Percentiles rank a stretch among this genome's conserved stretches.
phyloP scores from a whole-genome alignment of 129 eudicot genomes.

The carrot (Daucus carota) region DH1_v3.0 NC_030383.2:54795501-54796000 shows the following conservation, averaged over 20 bases:
- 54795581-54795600: neutral
- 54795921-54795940: too few relatives aligned
- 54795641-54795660: neutral
- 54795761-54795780: conserved; percentile 10
- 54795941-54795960: too few relatives aligned
- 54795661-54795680: too few relatives aligned
- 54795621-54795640: neutral
- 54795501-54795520: too few relatives aligned
- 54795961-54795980: too few relatives aligned
- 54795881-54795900: too few relatives aligned
- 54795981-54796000: too few relatives aligned
- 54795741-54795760: conserved; percentile 29
- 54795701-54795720: neutral
- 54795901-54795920: too few relatives aligned
- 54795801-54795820: neutral
- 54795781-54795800: neutral
- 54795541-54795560: neutral
- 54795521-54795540: too few relatives aligned
- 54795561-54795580: neutral
- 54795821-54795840: neutral
- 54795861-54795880: too few relatives aligned
- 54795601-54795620: neutral
- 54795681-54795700: too few relatives aligned
- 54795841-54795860: too few relatives aligned
- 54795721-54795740: conserved; percentile 13